These are phyloP conservation scores for Hemisphaericaspora nanyangensis DNA, from an alignment of 805 yeast genomes.

Conservation along the genomic window DNA sequence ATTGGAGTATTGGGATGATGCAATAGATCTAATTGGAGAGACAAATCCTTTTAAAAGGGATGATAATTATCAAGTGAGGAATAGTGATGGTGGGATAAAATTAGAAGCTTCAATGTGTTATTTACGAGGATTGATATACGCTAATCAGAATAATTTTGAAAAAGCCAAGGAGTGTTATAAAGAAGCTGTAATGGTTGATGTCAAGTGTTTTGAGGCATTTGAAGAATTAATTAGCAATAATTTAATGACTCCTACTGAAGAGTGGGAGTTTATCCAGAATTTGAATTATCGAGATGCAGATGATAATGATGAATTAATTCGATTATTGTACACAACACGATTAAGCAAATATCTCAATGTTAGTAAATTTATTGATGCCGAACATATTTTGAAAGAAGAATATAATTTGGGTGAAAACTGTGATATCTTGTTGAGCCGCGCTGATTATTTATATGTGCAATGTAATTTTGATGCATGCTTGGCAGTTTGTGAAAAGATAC, in stretches of 20 bases:
- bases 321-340: constrained; percentile 68
- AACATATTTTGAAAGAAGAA: constrained; percentile 61
- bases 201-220: constrained; percentile 91
- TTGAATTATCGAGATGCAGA: constrained; percentile 71
- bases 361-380: constrained; percentile 59
- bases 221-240: constrained; percentile 69
- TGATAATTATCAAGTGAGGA: constrained; percentile 37
- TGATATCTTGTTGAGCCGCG: constrained; percentile 65
- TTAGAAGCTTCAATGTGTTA: constrained; percentile 85
- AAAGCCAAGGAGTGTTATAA: constrained; percentile 81
- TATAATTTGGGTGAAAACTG: constrained; percentile 65
- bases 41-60: constrained; percentile 63
- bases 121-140: constrained; percentile 76
- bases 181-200: constrained; percentile 84
- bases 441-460: constrained; percentile 68
- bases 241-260: constrained; percentile 77
- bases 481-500: constrained; percentile 61
- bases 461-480: constrained; percentile 78
- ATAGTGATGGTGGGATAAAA: constrained; percentile 79
- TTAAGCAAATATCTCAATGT: constrained; percentile 70
- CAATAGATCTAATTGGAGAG: constrained; percentile 81
- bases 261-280: constrained; percentile 70
- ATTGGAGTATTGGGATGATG: constrained; percentile 80
- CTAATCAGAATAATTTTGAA: constrained; percentile 79
- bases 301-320: constrained; percentile 78